These are phyloP conservation scores for Phytophthora pini DNA, from an alignment of 352 stramenopile species.

Conservation along the genomic window DNA sequence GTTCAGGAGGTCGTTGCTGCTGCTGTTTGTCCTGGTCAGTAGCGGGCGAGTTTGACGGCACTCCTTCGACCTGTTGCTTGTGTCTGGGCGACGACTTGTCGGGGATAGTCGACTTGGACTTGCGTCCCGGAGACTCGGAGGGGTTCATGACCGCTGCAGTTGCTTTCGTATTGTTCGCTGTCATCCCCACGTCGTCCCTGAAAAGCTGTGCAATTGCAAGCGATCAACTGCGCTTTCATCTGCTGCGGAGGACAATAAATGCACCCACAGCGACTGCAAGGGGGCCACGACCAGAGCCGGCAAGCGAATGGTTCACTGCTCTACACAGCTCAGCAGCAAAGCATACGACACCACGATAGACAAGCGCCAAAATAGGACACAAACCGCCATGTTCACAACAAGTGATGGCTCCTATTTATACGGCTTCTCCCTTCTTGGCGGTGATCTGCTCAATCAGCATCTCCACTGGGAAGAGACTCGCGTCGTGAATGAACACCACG, in stretches of 20 bases:
- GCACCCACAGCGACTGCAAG: constrained; percentile 1
- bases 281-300: constrained; percentile 13
- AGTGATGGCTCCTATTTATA: constrained; percentile 34
- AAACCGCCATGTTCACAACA: constrained; percentile 20
- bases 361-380: constrained; percentile 31
- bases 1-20: constrained; percentile 28
- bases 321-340: constrained; percentile 22
- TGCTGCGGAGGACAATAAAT: constrained; percentile 15
- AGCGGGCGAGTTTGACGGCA: constrained; percentile 1
- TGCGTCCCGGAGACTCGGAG: constrained; percentile 27
- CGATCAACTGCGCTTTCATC: constrained; percentile 24
- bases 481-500: constrained; percentile 73
- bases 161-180: constrained; percentile 34
- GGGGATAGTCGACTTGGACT: constrained; percentile 21
- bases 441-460: constrained; percentile 56
- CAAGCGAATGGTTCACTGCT: constrained; percentile 31
- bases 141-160: constrained; percentile 32
- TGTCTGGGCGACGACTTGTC: constrained; percentile 29
- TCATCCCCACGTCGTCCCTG: constrained; percentile 21
- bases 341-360: constrained; percentile 30
- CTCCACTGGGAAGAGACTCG: constrained; percentile 52
- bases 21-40: constrained; percentile 23
- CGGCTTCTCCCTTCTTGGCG: not conserved
- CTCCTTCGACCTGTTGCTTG: constrained; percentile 23
- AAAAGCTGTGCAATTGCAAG: not conserved